Percentiles rank a stretch among this genome's conserved stretches.
These are phyloP conservation scores for Pseudogymnoascus sp. DNA, from an alignment of 2,329 filamentous ascomycete genomes.

Conservation along the genomic window DNA sequence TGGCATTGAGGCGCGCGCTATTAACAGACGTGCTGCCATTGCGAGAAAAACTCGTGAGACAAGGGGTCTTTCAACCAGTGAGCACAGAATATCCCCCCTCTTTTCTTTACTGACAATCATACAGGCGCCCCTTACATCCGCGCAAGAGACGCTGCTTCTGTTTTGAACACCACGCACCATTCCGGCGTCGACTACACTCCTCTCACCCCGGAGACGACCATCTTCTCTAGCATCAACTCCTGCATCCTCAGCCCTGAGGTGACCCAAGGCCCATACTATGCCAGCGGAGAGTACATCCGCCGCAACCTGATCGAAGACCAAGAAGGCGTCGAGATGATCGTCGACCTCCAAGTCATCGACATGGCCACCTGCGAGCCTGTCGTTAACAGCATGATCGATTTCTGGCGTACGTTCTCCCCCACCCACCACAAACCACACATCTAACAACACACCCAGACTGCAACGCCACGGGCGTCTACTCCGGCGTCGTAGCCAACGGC, in stretches of 20 bases:
- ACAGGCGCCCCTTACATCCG: slow-evolving; percentile 2
- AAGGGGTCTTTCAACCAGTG: slow-evolving; percentile 20
- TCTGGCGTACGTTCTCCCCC: slow-evolving; percentile 36
- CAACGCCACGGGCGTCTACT: slow-evolving; percentile 42
- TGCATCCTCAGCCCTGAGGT: slow-evolving; percentile 46
- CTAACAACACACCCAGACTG: slow-evolving; percentile 20
- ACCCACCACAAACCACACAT: slow-evolving; percentile 16
- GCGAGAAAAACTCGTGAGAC: slow-evolving; percentile 30
- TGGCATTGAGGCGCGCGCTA: slow-evolving; percentile 29
- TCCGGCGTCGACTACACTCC: slow-evolving; percentile 26
- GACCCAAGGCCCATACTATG: slow-evolving; percentile 49
- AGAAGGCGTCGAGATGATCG: slow-evolving; percentile 39
- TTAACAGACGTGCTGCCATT: slow-evolving; percentile 30
- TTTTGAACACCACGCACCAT: slow-evolving; percentile 17
- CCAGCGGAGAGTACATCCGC: slow-evolving; percentile 45
- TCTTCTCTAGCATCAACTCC: slow-evolving; percentile 38
- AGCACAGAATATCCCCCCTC: not conserved
- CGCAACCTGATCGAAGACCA: slow-evolving; percentile 41
- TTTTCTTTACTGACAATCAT: not conserved
- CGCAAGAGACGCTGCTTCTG: slow-evolving; percentile 16
- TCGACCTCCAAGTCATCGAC: slow-evolving; percentile 49
- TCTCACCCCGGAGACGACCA: slow-evolving; percentile 28
- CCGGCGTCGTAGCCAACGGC: slow-evolving; percentile 36
- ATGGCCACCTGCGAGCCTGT: slow-evolving; percentile 46
- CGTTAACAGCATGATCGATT: slow-evolving; percentile 42